phyloP scores from a whole-genome alignment of 164 flowering plant species.

The Protea cynaroides region DNA sequence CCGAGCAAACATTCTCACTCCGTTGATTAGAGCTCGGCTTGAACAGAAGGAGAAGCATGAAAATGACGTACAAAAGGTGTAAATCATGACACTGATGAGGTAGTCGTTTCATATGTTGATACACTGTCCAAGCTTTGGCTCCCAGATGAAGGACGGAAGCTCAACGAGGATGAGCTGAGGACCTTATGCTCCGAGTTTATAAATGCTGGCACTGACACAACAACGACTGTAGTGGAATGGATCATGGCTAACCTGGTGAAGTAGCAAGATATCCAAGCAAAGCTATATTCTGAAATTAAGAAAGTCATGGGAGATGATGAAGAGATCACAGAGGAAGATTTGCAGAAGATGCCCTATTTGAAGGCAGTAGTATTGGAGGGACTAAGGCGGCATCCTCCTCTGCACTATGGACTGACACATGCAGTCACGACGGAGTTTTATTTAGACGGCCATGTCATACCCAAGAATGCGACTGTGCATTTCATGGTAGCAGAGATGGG shows the following conservation, averaged over 20 bases:
- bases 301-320: slow-evolving; percentile 1
- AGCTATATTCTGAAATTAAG: slow-evolving; percentile 12
- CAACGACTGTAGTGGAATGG: slow-evolving; percentile 31
- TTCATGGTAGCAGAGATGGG: slow-evolving; percentile 28
- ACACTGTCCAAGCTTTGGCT: slow-evolving; percentile 19
- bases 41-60: not conserved
- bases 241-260: slow-evolving; percentile 30
- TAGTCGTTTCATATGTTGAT: slow-evolving; percentile 22
- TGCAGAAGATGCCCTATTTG: not conserved
- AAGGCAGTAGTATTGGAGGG: slow-evolving; percentile 25
- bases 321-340: slow-evolving; percentile 18
- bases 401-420: slow-evolving; percentile 19
- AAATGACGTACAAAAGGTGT: no score
- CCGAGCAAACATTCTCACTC: slow-evolving; percentile 16
- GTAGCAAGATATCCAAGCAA: slow-evolving; percentile 10
- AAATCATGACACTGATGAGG: not conserved
- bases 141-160: slow-evolving; percentile 23
- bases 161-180: slow-evolving; percentile 29
- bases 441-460: slow-evolving; percentile 19
- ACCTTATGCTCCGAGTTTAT: slow-evolving; percentile 32
- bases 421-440: slow-evolving; percentile 15
- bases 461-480: slow-evolving; percentile 11
- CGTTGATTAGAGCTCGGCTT: slow-evolving; percentile 19
- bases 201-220: slow-evolving; percentile 32
- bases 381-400: slow-evolving; percentile 28